Percentiles rank a stretch among this genome's conserved stretches.
Evolutionary conservation across 2,329 filamentous ascomycete genomes (phyloP).

Genomic region (Epichloe hybrida): DNA sequence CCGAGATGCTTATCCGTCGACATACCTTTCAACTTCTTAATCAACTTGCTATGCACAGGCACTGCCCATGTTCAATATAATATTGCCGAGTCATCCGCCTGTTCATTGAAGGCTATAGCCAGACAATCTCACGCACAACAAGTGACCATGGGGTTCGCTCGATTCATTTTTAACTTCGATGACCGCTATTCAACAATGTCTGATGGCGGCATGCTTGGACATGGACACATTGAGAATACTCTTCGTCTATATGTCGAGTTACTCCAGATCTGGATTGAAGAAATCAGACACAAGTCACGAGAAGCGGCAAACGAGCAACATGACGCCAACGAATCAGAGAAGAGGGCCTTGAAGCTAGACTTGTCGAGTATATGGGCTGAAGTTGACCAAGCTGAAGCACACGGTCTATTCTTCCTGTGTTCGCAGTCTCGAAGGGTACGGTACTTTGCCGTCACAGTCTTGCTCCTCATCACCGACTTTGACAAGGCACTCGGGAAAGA

Average conservation of each 20-base stretch:
- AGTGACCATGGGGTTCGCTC: constrained; percentile 89
- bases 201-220: constrained; percentile 89
- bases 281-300: constrained; percentile 75
- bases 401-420: constrained; percentile 92
- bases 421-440: constrained; percentile 87
- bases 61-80: constrained; percentile 90
- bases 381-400: constrained; percentile 92
- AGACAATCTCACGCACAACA: constrained; percentile 85
- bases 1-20: constrained; percentile 86
- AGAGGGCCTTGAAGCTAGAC: constrained; percentile 65
- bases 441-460: constrained; percentile 79
- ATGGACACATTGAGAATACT: constrained; percentile 89
- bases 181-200: constrained; percentile 96
- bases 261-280: constrained; percentile 93
- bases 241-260: constrained; percentile 86
- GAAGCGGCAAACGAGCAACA: constrained; percentile 53
- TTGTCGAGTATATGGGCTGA: constrained; percentile 80
- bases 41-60: constrained; percentile 90
- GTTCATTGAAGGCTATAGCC: constrained; percentile 90
- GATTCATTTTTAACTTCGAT: constrained; percentile 98
- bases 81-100: constrained; percentile 82
- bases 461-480: constrained; percentile 86
- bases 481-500: constrained; percentile 74
- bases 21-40: constrained; percentile 83
- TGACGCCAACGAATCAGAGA: constrained; percentile 52